Percentiles rank a stretch among this genome's conserved stretches.
phyloP scores from a whole-genome alignment of 495 filamentous ascomycete genomes.

The Aspergillus heteromorphus region DNA sequence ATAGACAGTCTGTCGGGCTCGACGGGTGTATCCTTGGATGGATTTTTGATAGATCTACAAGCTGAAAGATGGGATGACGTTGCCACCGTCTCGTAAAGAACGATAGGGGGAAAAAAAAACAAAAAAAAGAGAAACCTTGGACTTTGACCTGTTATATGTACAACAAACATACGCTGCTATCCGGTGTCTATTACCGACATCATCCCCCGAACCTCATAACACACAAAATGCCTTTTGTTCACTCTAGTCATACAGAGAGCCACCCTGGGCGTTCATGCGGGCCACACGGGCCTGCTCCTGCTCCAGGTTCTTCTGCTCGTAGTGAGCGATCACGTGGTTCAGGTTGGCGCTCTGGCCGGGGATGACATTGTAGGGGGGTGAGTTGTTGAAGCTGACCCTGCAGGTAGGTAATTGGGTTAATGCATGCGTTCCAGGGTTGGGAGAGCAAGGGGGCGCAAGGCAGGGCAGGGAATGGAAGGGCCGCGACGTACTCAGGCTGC shows the following conservation, averaged over 20 bases:
- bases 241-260: conserved; percentile 38
- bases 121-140: conserved; percentile 1
- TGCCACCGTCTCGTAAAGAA: background rate
- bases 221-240: conserved; percentile 12
- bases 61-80: background rate
- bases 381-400: conserved; percentile 54
- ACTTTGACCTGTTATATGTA: conserved; percentile 34
- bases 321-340: conserved; percentile 56
- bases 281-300: conserved; percentile 44
- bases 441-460: background rate
- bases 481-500: conserved; percentile 67
- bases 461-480: background rate
- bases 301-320: conserved; percentile 51
- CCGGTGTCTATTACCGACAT: conserved; percentile 26
- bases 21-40: background rate
- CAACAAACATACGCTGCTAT: conserved; percentile 27
- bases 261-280: conserved; percentile 40
- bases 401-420: conserved; percentile 10
- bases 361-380: conserved; percentile 57
- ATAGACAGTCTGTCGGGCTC: background rate
- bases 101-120: conserved; percentile 4
- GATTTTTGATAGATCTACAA: background rate
- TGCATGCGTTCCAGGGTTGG: background rate
- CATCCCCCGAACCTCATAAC: conserved; percentile 10
- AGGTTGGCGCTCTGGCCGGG: conserved; percentile 58